These are phyloP conservation scores for Coniferiporia sulphurascens DNA, from an alignment of 1,284 basidiomycete species.

Conservation along the genomic window DNA sequence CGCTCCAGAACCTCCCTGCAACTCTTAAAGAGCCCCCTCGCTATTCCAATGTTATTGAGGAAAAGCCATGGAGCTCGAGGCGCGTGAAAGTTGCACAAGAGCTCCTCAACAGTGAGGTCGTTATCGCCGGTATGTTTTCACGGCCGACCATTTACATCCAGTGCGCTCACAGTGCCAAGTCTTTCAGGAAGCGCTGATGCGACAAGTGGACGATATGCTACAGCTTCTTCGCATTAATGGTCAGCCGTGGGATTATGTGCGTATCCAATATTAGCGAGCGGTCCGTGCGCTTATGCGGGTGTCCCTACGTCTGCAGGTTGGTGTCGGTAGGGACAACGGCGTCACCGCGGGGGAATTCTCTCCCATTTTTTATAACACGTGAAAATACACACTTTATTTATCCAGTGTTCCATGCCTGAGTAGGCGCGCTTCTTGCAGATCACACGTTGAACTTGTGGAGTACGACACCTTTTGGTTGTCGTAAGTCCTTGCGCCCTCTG, in stretches of 20 bases:
- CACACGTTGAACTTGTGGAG: conserved; percentile 34
- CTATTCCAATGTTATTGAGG: conserved; percentile 32
- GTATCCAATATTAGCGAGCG: background rate
- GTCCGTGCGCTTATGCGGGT: background rate
- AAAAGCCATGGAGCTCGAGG: conserved; percentile 50
- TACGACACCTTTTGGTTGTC: conserved; percentile 55
- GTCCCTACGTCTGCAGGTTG: conserved; percentile 35
- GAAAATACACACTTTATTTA: conserved; percentile 14
- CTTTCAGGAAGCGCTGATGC: conserved; percentile 56
- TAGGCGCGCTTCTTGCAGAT: conserved; percentile 24
- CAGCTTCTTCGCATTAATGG: conserved; percentile 47
- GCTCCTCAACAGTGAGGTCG: conserved; percentile 35
- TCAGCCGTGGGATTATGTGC: conserved; percentile 42
- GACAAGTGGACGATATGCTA: conserved; percentile 56
- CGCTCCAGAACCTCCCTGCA: conserved; percentile 38
- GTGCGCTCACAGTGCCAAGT: conserved; percentile 35
- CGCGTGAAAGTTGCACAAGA: conserved; percentile 44
- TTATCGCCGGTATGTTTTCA: conserved; percentile 33
- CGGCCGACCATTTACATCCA: conserved; percentile 20
- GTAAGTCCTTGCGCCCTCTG: conserved; percentile 27
- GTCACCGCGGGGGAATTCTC: conserved; percentile 53
- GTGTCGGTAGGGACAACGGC: conserved; percentile 62
- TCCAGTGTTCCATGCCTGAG: background rate
- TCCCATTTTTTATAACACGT: conserved; percentile 60
- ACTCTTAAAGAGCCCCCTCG: conserved; percentile 33